Evolutionary conservation across 192 early-diverging fungal species (phyloP).

Genomic region (Gamsiella multidivaricata): DNA sequence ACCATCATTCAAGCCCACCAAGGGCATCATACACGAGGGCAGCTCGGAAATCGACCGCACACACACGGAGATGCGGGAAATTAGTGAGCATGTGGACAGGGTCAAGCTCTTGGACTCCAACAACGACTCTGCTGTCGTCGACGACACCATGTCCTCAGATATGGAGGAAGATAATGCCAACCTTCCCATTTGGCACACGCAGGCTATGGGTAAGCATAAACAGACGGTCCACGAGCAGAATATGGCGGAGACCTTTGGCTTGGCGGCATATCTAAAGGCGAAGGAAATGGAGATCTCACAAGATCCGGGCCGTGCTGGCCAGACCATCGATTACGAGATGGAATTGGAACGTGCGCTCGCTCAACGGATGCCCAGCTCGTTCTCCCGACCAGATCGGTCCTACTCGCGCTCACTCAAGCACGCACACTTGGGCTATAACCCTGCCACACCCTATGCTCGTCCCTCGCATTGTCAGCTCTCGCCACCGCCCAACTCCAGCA

Average conservation of each 20-base stretch:
- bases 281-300: slow-evolving; percentile 45
- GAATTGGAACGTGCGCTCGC: slow-evolving; percentile 43
- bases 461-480: slow-evolving; percentile 42
- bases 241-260: slow-evolving; percentile 50
- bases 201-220: slow-evolving; percentile 46
- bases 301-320: slow-evolving; percentile 36
- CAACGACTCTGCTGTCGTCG: neutral
- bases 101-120: slow-evolving; percentile 24
- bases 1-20: slow-evolving; percentile 6
- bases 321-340: slow-evolving; percentile 50
- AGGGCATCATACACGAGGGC: neutral
- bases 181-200: slow-evolving; percentile 44
- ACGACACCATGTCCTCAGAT: slow-evolving; percentile 4
- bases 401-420: slow-evolving; percentile 17
- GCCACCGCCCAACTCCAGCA: neutral
- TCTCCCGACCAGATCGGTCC: slow-evolving; percentile 36
- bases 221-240: slow-evolving; percentile 49
- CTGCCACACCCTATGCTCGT: slow-evolving; percentile 33
- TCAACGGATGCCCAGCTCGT: slow-evolving; percentile 46
- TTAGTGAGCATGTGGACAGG: slow-evolving; percentile 38
- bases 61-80: slow-evolving; percentile 9
- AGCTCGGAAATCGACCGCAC: neutral
- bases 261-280: slow-evolving; percentile 49
- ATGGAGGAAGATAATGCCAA: slow-evolving; percentile 6
- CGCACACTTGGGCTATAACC: slow-evolving; percentile 2